A percentile compares a stretch with the other conserved stretches of the same genome.
phyloP scores from a whole-genome alignment of 2,329 filamentous ascomycete species.

The Aspergillus hortae region DNA sequence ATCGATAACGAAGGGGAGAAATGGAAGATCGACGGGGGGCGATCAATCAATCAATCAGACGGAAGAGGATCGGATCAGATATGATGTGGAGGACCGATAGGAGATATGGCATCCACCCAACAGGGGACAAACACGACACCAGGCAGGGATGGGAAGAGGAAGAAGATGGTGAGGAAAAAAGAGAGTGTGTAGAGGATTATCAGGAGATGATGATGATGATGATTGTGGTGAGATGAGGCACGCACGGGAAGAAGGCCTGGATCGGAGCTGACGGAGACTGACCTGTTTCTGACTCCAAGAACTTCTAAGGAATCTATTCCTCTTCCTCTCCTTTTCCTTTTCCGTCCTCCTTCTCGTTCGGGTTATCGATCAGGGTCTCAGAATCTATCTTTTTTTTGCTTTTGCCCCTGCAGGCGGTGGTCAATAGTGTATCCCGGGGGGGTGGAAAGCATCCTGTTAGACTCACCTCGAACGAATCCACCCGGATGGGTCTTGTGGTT shows the following conservation, averaged over 20 bases:
- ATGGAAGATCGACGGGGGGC: slow-evolving; percentile 12
- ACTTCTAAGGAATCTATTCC: no score
- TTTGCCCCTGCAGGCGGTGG: slow-evolving; percentile 3
- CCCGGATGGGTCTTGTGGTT: background rate
- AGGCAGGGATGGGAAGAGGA: slow-evolving; percentile 1
- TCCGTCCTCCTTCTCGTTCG: slow-evolving; percentile 1
- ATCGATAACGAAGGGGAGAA: slow-evolving; percentile 4
- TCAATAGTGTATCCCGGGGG: slow-evolving; percentile 3
- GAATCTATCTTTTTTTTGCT: slow-evolving; percentile 6
- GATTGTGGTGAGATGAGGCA: no score
- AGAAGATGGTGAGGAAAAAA: slow-evolving; percentile 8
- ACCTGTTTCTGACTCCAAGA: no score
- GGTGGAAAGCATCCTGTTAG: background rate
- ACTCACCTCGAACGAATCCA: background rate
- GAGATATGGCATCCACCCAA: background rate
- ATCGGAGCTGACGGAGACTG: no score
- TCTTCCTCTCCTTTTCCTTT: background rate
- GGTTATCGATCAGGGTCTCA: slow-evolving; percentile 2
- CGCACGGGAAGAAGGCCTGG: slow-evolving; percentile 1
- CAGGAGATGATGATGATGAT: slow-evolving; percentile 5
- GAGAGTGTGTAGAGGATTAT: slow-evolving; percentile 1
- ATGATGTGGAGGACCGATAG: slow-evolving; percentile 14
- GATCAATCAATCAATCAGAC: slow-evolving; percentile 12
- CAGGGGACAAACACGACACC: background rate
- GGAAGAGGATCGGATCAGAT: slow-evolving; percentile 20